Evolutionary conservation across 1,284 basidiomycete genomes (phyloP), one percentile per base, ranked within the genome.

Genomic region (Heterobasidion annosum): DNA sequence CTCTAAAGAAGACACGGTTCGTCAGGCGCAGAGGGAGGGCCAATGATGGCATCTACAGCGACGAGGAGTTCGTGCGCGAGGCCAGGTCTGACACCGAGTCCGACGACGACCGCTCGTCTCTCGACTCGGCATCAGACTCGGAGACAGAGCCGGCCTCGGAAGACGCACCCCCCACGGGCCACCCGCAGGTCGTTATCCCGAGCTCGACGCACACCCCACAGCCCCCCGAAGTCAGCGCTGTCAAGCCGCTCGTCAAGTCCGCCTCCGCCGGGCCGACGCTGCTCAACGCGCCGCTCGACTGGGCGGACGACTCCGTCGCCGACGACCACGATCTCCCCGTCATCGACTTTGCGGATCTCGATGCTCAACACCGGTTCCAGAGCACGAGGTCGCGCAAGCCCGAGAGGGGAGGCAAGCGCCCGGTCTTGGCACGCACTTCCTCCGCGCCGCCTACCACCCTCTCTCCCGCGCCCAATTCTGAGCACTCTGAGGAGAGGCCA

Each of bases 281-380:
- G 42, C 55, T 59, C 25, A 50, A 58, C 0, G 52, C 55, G 1
- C 34, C 58, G 42, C 53, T 58, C 25, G 78, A 81, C 62, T 91
- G 89, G 89, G 85, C 86, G 8, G 87, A 91, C 64, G 85, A 89
- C 79, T 85, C 89, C n/a, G 76, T 80, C n/a, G 83, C 84, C 51
- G 83, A 89, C 66, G 60, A 62, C 13, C 77, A 77, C 3, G 77
- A 81, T n/a, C 73, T 91, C 6, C 89, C 88, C 34, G 83, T 90
- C 59, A 84, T 91, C 61, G 85, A 91, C 61, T 91, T 91, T 64
- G 76, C 80, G 52, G 83, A 90, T 54, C 78, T 91, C 58, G 73
- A 63, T n/a, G 50, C 58, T 37, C 57, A 52, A 65, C 57, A 64
- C 50, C 25, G 53, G 54, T 40, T 52, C 53, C 52, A 58, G 19